Evolutionary conservation across 306 rosid species (phyloP), one percentile per base, ranked within the genome.

Genomic region (Gastrolobium villosum): DNA sequence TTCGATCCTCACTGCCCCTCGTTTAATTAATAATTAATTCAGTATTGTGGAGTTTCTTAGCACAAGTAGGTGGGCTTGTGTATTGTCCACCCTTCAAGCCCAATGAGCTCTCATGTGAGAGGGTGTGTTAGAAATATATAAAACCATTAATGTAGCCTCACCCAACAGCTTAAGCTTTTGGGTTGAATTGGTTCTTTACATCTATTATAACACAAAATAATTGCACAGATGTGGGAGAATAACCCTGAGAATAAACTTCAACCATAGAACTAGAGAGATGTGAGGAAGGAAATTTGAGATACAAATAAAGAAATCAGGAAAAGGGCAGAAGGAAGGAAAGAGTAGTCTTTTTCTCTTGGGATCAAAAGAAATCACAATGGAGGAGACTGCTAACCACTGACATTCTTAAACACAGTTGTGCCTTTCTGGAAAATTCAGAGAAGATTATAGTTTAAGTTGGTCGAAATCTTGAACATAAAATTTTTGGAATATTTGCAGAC

Each of bases 401-500:
- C 26, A 70, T 13, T 59, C 75, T 48, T 32, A 64, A 64, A 49
- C 53, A 13, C 30, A 49, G n/a, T 44, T 59, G 44, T 13, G n/a
- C 46, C 62, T 26, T 46, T 44, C 60, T 9, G 3, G 37, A 78
- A 57, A 78, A 56, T 26, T n/a, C 26, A 46, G 37, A 56, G 50
- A 48, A 56, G 50, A 20, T 56, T 52, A 77, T 34, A 32, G 50
- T 67, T 55, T 48, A 41, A 6, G 32, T 44, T 14, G 3, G 28
- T 37, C 11, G 2, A 54, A 54, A 54, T 10, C 39, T 37, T 14
- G 65, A 13, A 20, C 28, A 26, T 53, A 36, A 40, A 45, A 78
- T 48, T 9, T 4, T 45, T 26, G 50, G 41, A 52, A 68, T 56
- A 78, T 57, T 9, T 65, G 55, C 68, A 67, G 30, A 78, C 50